Evolutionary conservation across 306 rosid species (phyloP).

Genomic region (Adenanthera pavonina): DNA sequence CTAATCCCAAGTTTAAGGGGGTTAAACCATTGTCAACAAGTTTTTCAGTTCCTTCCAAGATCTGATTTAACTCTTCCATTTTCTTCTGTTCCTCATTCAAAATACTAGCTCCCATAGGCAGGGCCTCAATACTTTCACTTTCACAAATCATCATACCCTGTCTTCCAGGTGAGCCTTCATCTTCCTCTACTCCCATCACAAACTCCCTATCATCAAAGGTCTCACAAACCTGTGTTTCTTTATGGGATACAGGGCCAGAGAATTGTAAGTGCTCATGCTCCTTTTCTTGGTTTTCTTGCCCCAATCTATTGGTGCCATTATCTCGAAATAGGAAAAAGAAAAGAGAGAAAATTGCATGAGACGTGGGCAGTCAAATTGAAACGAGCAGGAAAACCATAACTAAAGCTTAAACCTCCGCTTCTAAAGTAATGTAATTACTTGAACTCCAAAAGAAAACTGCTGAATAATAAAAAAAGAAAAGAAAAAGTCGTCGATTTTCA

Average conservation of each 20-base stretch:
- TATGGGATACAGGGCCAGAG: slow-evolving; percentile 8
- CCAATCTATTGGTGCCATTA: slow-evolving; percentile 38
- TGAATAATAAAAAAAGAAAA: not conserved
- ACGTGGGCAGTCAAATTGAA: slow-evolving; percentile 13
- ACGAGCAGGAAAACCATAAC: slow-evolving; percentile 13
- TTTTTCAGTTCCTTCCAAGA: slow-evolving; percentile 50
- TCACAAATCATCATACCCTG: slow-evolving; percentile 21
- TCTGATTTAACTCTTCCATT: slow-evolving; percentile 48
- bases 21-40: slow-evolving; percentile 38
- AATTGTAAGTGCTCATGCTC: slow-evolving; percentile 24
- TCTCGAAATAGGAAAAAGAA: slow-evolving; percentile 40
- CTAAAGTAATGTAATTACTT: not conserved
- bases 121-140: slow-evolving; percentile 1
- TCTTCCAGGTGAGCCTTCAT: slow-evolving; percentile 10
- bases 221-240: slow-evolving; percentile 36
- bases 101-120: slow-evolving; percentile 25
- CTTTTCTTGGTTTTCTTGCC: slow-evolving; percentile 41
- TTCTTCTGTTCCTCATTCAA: slow-evolving; percentile 37
- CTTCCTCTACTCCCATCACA: slow-evolving; percentile 41
- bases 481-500: not conserved
- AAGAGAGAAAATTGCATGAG: slow-evolving; percentile 4
- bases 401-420: slow-evolving; percentile 1
- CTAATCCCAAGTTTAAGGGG: slow-evolving; percentile 24
- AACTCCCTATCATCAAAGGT: slow-evolving; percentile 27
- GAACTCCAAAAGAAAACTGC: not conserved